These are phyloP conservation scores for Ligustrum vulgare DNA, from an alignment of 257 asterid genomes.

Conservation along the genomic window DNA sequence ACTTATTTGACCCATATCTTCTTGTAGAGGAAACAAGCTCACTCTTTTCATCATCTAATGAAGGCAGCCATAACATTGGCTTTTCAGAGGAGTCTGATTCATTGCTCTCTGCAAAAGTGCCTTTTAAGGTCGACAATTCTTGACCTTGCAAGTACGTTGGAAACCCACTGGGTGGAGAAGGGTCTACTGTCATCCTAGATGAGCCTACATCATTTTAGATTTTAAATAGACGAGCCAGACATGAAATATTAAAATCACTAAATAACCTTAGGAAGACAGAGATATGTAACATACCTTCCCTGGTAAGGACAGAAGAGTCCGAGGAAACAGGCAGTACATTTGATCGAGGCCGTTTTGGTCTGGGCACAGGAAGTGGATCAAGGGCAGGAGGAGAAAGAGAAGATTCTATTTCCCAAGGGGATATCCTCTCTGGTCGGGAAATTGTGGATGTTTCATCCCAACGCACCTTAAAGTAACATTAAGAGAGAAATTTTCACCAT, in stretches of 20 bases:
- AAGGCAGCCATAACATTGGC: constrained; percentile 49
- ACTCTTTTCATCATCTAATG: constrained; percentile 55
- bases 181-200: constrained; percentile 64
- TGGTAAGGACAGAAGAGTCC: constrained; percentile 75
- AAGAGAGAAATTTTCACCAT: constrained; percentile 14
- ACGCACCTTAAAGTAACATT: constrained; percentile 56
- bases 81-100: constrained; percentile 72
- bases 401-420: constrained; percentile 96
- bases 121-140: constrained; percentile 80
- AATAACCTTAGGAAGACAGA: constrained; percentile 5
- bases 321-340: constrained; percentile 69
- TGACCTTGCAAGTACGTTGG: constrained; percentile 94
- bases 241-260: constrained; percentile 6
- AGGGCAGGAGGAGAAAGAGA: constrained; percentile 85
- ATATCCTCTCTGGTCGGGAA: constrained; percentile 89
- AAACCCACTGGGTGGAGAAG: constrained; percentile 61
- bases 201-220: constrained; percentile 46
- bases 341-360: constrained; percentile 80
- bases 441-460: constrained; percentile 93
- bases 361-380: constrained; percentile 71
- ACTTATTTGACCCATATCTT: constrained; percentile 51
- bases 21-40: constrained; percentile 45
- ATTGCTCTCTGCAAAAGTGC: constrained; percentile 55
- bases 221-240: neutral
- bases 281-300: constrained; percentile 60